Evolutionary conservation across 495 filamentous ascomycete species (phyloP).

Genomic region (Aspergillus nanangensis): DNA sequence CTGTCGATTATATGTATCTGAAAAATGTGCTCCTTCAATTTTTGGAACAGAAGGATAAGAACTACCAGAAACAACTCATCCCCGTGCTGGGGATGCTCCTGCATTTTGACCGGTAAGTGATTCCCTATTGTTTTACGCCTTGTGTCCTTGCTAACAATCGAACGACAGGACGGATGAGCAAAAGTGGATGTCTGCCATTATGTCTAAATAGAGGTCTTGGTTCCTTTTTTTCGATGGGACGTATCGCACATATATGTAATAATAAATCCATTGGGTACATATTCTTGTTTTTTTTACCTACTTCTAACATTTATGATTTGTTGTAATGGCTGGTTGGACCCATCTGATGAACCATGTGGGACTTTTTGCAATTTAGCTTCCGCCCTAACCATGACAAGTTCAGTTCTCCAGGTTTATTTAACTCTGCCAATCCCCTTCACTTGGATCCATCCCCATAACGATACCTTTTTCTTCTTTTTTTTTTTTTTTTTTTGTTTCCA

Average conservation of each 20-base stretch:
- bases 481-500: background rate
- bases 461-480: no score
- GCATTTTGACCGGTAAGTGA: slow-evolving; percentile 79
- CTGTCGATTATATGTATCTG: slow-evolving; percentile 78
- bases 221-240: background rate
- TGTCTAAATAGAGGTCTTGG: slow-evolving; percentile 32
- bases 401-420: no score
- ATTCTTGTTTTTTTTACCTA: background rate
- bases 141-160: slow-evolving; percentile 6
- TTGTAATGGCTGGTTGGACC: no score
- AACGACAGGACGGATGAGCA: slow-evolving; percentile 72
- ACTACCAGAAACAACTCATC: slow-evolving; percentile 81
- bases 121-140: background rate
- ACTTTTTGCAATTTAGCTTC: background rate
- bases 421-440: no score
- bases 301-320: no score
- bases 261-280: slow-evolving; percentile 6
- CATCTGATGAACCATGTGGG: no score
- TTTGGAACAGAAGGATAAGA: slow-evolving; percentile 90
- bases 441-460: no score
- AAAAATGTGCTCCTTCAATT: slow-evolving; percentile 96
- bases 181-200: slow-evolving; percentile 81
- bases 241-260: slow-evolving; percentile 11
- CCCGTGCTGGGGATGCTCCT: slow-evolving; percentile 88
- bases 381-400: background rate